Conservation (phyloP, 345 rosid species). For the Euphorbia pulcherrima region DNA sequence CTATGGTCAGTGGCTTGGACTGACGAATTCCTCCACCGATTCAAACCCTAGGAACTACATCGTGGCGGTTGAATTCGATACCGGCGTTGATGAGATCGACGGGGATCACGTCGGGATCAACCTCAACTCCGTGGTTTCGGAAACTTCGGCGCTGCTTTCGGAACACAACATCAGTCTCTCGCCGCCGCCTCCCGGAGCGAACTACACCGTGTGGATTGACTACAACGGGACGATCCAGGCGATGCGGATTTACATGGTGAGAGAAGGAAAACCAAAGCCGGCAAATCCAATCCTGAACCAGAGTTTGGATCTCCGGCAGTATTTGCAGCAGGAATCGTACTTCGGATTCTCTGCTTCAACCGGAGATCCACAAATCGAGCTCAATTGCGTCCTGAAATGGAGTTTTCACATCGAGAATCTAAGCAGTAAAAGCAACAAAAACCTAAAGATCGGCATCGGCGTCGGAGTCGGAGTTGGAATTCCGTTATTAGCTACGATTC, state of each 20-base stretch:
- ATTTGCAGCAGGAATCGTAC: constrained; percentile 33
- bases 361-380: constrained; percentile 30
- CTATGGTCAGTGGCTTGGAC: constrained; percentile 37
- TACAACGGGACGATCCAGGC: constrained; percentile 26
- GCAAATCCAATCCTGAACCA: constrained; percentile 21
- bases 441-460: constrained; percentile 13
- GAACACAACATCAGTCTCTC: constrained; percentile 23
- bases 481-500: background rate
- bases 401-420: constrained; percentile 25
- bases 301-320: constrained; percentile 24
- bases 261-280: constrained; percentile 8
- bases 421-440: background rate
- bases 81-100: constrained; percentile 32
- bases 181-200: constrained; percentile 5
- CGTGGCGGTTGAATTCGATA: constrained; percentile 44
- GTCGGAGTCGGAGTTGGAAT: constrained; percentile 20
- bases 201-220: constrained; percentile 38
- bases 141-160: constrained; percentile 10
- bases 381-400: constrained; percentile 44
- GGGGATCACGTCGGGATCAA: constrained; percentile 38
- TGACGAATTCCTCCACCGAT: constrained; percentile 30
- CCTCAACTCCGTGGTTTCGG: constrained; percentile 33
- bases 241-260: constrained; percentile 35
- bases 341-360: constrained; percentile 50
- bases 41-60: constrained; percentile 21